phyloP scores from a whole-genome alignment of 75 land plant species.

The Pinus tabuliformis region DNA sequence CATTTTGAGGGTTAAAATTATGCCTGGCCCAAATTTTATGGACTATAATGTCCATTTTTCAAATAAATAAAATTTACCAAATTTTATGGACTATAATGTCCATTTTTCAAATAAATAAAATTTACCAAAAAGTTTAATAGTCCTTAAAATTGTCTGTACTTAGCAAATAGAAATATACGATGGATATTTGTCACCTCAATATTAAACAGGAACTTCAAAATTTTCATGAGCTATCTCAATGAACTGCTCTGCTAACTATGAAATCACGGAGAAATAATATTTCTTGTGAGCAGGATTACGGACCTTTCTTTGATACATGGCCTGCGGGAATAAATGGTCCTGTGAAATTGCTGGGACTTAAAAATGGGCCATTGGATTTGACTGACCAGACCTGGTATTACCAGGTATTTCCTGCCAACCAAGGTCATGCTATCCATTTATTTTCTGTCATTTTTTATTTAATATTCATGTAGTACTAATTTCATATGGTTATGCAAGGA shows the following conservation, averaged over 20 bases:
- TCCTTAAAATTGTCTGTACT: no score
- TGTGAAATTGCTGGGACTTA: background rate
- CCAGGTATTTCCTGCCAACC: background rate
- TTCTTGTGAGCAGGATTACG: conserved; percentile 6
- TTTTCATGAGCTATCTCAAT: background rate
- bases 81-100: no score
- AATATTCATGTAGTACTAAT: no score
- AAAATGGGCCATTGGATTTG: background rate
- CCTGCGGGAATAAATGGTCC: conserved; percentile 4
- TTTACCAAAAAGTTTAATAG: no score
- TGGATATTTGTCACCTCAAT: background rate
- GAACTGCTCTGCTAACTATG: background rate
- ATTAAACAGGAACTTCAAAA: background rate
- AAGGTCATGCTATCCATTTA: background rate
- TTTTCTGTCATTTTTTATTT: no score
- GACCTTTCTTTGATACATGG: conserved; percentile 7
- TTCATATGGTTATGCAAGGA: no score
- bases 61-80: no score
- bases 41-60: no score
- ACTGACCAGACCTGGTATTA: conserved; percentile 2
- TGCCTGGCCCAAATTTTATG: no score
- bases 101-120: no score
- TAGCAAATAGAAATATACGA: background rate
- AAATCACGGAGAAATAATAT: background rate
- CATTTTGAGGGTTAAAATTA: no score